A percentile compares a stretch with the other conserved stretches of the same genome.
Conservation (phyloP, 2,329 filamentous ascomycete species). For the Onygenales sp. region DNA sequence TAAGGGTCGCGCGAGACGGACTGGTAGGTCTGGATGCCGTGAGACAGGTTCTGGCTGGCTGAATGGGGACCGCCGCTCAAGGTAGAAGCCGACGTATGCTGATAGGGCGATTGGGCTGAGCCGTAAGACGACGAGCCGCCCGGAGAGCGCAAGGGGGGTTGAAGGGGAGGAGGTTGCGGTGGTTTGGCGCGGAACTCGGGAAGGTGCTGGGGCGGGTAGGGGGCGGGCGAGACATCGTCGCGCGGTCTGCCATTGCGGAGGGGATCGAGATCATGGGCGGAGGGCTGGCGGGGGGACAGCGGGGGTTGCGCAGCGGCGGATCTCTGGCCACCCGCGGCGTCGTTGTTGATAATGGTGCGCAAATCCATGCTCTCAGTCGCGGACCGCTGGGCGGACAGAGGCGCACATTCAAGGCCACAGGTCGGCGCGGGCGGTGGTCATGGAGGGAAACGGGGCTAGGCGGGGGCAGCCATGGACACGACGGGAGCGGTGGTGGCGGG, state of each 20-base stretch:
- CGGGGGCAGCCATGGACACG: neutral
- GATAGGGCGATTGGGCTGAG: conserved; percentile 31
- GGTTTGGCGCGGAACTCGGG: conserved; percentile 11
- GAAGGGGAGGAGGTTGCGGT: conserved; percentile 35
- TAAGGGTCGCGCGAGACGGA: conserved; percentile 27
- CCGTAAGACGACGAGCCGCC: conserved; percentile 30
- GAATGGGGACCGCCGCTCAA: conserved; percentile 22
- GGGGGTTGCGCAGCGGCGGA: conserved; percentile 16
- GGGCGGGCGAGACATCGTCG: conserved; percentile 4
- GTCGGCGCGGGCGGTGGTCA: neutral
- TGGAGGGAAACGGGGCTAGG: neutral
- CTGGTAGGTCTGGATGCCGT: conserved; percentile 2
- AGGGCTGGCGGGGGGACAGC: conserved; percentile 2
- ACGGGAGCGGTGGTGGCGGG: neutral
- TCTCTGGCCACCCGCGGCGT: conserved; percentile 24
- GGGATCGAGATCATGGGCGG: neutral
- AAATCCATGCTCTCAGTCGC: conserved; percentile 38
- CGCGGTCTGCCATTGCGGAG: neutral
- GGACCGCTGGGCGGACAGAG: neutral
- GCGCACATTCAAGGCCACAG: neutral
- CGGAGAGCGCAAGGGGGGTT: conserved; percentile 36
- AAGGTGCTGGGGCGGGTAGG: neutral
- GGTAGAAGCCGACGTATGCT: conserved; percentile 25
- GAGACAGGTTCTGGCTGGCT: conserved; percentile 21
- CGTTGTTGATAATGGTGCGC: conserved; percentile 43